phyloP scores from a whole-genome alignment of 192 early-diverging fungal genomes.

The Phycomyces blakesleeanus region DNA sequence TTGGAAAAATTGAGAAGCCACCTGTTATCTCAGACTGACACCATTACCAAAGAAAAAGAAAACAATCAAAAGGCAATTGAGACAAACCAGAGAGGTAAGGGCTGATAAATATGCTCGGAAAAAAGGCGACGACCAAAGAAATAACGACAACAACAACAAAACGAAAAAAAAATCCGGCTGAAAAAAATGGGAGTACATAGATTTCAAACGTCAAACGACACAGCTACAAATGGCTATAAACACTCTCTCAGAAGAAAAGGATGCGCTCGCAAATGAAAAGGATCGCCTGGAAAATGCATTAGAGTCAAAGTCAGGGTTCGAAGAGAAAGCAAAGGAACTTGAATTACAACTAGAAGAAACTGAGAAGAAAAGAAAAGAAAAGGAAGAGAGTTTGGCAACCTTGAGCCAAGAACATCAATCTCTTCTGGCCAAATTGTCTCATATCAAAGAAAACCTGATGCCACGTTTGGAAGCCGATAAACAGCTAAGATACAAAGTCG shows the following conservation, averaged over 20 bases:
- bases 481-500: conserved; percentile 54
- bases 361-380: conserved; percentile 33
- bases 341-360: conserved; percentile 24
- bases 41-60: conserved; percentile 5
- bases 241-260: conserved; percentile 51
- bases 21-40: conserved; percentile 6
- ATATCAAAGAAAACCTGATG: conserved; percentile 76
- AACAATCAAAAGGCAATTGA: neutral
- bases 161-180: neutral
- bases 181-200: neutral
- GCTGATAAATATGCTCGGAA: no score
- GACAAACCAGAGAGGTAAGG: neutral
- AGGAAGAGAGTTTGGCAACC: conserved; percentile 34
- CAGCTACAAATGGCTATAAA: conserved; percentile 24
- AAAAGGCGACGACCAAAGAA: no score
- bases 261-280: conserved; percentile 22
- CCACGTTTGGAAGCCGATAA: conserved; percentile 85
- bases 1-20: conserved; percentile 12
- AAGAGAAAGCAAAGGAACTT: conserved; percentile 18
- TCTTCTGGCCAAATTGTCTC: conserved; percentile 70
- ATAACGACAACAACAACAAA: no score
- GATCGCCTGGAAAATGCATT: conserved; percentile 14
- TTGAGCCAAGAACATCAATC: conserved; percentile 58
- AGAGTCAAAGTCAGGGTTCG: neutral
- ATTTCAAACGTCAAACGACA: conserved; percentile 28